These are phyloP conservation scores for Cutaneotrichosporon sp. DNA, from an alignment of 1,284 basidiomycete genomes.

Conservation along the genomic window DNA sequence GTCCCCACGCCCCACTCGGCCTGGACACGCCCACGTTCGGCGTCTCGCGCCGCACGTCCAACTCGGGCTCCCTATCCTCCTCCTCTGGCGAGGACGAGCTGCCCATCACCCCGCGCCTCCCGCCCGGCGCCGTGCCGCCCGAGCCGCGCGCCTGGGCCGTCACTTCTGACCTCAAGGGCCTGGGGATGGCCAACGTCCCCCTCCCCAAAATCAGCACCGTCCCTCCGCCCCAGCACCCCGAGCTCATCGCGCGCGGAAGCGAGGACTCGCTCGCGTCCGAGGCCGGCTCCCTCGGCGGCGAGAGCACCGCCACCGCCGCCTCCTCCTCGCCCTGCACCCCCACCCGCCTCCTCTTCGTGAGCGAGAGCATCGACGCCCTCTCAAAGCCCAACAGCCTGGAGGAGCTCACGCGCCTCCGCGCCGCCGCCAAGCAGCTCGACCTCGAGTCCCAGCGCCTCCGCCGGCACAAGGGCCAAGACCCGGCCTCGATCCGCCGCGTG, in stretches of 20 bases:
- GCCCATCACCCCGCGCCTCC: background rate
- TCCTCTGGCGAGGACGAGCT: slow-evolving; percentile 2
- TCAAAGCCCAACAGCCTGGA: slow-evolving; percentile 31
- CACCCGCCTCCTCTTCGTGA: slow-evolving; percentile 27
- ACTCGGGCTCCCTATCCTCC: background rate
- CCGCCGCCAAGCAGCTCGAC: slow-evolving; percentile 32
- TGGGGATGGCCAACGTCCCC: background rate
- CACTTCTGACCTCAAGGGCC: background rate
- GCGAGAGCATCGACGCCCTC: slow-evolving; percentile 28
- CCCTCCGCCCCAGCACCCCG: background rate
- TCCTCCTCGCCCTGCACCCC: slow-evolving; percentile 18
- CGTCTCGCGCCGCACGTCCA: background rate
- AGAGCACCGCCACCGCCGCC: slow-evolving; percentile 13
- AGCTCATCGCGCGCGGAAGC: background rate
- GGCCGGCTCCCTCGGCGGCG: slow-evolving; percentile 18
- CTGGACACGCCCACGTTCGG: background rate
- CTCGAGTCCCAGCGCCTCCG: slow-evolving; percentile 26
- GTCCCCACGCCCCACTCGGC: background rate
- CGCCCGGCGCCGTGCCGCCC: background rate
- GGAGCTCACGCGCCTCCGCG: slow-evolving; percentile 29
- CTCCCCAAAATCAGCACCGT: background rate
- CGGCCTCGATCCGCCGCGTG: slow-evolving; percentile 18
- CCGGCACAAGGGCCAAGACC: slow-evolving; percentile 19
- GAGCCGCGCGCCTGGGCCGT: background rate
- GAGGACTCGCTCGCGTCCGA: slow-evolving; percentile 5